Percentiles rank a stretch among this genome's conserved stretches.
phyloP scores from a whole-genome alignment of 495 filamentous ascomycete species.

The Pseudotulostoma volvatum region DNA sequence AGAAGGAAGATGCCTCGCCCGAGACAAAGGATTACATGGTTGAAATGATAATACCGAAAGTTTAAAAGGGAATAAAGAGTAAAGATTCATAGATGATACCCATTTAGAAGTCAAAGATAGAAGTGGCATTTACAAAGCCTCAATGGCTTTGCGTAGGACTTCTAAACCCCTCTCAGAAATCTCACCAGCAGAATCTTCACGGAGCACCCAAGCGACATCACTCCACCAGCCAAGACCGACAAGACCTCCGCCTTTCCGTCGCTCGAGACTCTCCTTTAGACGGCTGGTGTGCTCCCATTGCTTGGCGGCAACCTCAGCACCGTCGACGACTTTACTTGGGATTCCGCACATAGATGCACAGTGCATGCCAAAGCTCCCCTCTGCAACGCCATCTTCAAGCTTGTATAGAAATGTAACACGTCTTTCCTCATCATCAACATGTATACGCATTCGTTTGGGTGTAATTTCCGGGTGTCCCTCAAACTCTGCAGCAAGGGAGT shows the following conservation, averaged over 20 bases:
- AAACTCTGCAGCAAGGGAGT: conserved; percentile 83
- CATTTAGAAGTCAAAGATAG: no score
- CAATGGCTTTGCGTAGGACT: conserved; percentile 63
- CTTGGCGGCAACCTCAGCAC: conserved; percentile 77
- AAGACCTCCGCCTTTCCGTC: conserved; percentile 54
- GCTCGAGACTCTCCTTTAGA: conserved; percentile 75
- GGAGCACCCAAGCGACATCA: conserved; percentile 72
- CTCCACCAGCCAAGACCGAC: conserved; percentile 80
- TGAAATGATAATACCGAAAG: no score
- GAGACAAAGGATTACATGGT: no score
- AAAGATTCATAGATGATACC: no score
- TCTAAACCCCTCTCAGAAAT: conserved; percentile 40
- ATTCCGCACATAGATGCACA: conserved; percentile 98
- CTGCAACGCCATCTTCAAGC: conserved; percentile 84
- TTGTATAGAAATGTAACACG: conserved; percentile 91
- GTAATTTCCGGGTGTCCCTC: conserved; percentile 71
- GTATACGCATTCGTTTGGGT: conserved; percentile 79
- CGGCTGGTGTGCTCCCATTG: conserved; percentile 92
- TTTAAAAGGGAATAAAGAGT: no score
- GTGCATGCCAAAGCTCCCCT: conserved; percentile 98
- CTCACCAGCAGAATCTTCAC: conserved; percentile 24
- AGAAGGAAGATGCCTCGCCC: no score
- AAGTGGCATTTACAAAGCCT: conserved; percentile 43
- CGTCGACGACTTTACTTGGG: conserved; percentile 59
- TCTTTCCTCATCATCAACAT: conserved; percentile 71